A percentile compares a stretch with the other conserved stretches of the same genome.
Evolutionary conservation across 257 asterid genomes (phyloP).

Genomic region (Nicotiana tabacum): DNA sequence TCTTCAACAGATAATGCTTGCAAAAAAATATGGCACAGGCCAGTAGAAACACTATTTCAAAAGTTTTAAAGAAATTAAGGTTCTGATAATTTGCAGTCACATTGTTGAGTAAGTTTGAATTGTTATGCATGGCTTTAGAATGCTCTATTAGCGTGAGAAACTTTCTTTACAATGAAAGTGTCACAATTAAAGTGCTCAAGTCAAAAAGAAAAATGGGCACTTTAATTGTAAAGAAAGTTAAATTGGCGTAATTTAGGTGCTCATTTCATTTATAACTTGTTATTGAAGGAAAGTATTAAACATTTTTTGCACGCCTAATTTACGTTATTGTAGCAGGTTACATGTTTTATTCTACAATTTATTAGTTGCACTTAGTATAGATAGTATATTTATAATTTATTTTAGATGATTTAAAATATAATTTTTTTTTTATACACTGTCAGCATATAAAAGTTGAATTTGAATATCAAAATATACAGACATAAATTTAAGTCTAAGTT

Average conservation of each 20-base stretch:
- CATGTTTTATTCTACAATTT: too few relatives aligned
- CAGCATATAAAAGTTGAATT: neutral
- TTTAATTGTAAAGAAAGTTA: neutral
- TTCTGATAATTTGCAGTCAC: too few relatives aligned
- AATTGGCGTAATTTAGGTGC: neutral
- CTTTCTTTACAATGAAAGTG: neutral
- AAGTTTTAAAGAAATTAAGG: too few relatives aligned
- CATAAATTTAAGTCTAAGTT: neutral
- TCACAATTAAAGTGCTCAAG: neutral
- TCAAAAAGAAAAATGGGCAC: neutral
- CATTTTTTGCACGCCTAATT: neutral
- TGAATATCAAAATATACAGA: neutral
- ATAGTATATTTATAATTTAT: too few relatives aligned
- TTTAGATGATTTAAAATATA: neutral
- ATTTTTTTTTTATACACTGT: neutral
- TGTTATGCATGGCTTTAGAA: too few relatives aligned
- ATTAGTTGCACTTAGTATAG: neutral
- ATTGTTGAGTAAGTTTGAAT: too few relatives aligned
- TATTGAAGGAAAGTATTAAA: neutral
- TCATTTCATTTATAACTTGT: neutral
- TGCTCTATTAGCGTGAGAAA: neutral
- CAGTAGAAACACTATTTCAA: too few relatives aligned
- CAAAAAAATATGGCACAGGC: too few relatives aligned
- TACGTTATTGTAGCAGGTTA: neutral
- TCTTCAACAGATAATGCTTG: too few relatives aligned